phyloP scores from a whole-genome alignment of 257 asterid species.

The Nicotiana undulata region DNA sequence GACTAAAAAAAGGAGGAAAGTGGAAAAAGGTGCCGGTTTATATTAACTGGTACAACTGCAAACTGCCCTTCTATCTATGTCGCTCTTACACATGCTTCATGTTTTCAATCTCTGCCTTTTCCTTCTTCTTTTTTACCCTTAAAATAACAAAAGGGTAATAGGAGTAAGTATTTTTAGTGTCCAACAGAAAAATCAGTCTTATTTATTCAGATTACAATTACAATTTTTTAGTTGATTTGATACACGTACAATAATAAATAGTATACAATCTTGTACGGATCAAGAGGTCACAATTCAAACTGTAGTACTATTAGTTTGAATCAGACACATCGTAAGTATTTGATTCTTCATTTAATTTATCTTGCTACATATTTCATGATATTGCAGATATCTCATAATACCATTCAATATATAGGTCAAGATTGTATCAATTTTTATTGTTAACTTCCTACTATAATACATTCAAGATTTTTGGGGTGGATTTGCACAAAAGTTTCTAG shows the following conservation, averaged over 20 bases:
- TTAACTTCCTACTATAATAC: background rate
- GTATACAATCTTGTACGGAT: no score
- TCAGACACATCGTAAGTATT: no score
- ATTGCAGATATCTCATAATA: no score
- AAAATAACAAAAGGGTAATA: background rate
- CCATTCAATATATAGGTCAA: background rate
- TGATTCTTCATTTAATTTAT: no score
- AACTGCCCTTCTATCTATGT: background rate
- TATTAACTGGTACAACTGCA: background rate
- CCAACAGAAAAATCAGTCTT: no score
- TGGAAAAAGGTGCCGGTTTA: constrained; percentile 15
- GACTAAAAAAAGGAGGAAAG: background rate
- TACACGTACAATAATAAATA: no score
- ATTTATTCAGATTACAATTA: no score
- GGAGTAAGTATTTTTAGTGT: no score
- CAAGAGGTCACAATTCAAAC: no score
- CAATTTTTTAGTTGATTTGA: no score
- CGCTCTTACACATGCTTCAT: constrained; percentile 4
- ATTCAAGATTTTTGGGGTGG: background rate
- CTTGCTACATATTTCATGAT: no score
- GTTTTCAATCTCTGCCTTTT: background rate
- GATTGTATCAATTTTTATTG: background rate
- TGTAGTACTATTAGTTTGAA: no score
- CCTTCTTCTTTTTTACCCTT: background rate
- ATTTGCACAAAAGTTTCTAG: background rate